A percentile compares a stretch with the other conserved stretches of the same genome.
These are phyloP conservation scores for Alternaria consortialis DNA, from an alignment of 2,329 filamentous ascomycete genomes.

Conservation along the genomic window DNA sequence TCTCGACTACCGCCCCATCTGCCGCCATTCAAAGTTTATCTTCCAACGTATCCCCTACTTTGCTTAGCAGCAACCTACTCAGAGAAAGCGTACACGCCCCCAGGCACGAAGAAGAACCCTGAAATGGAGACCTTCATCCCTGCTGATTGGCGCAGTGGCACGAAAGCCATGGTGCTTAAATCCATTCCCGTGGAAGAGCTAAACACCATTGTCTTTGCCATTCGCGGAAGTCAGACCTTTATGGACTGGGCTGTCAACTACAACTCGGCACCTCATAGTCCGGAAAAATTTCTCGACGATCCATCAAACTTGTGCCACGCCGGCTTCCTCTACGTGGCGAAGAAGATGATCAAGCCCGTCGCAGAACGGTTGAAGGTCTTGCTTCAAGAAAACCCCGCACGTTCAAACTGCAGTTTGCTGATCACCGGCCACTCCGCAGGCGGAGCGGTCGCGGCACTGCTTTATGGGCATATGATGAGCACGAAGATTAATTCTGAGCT, in stretches of 20 bases:
- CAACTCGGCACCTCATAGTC: constrained; percentile 71
- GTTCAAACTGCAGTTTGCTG: constrained; percentile 72
- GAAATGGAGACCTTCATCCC: constrained; percentile 75
- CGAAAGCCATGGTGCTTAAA: constrained; percentile 87
- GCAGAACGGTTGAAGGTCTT: constrained; percentile 74
- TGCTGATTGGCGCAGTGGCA: constrained; percentile 76
- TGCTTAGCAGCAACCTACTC: constrained; percentile 83
- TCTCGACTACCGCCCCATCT: constrained; percentile 75
- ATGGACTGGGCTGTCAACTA: constrained; percentile 90
- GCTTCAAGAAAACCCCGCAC: constrained; percentile 74
- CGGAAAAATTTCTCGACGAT: constrained; percentile 78
- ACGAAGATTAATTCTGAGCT: constrained; percentile 72
- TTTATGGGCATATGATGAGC: constrained; percentile 84
- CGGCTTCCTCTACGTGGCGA: constrained; percentile 79
- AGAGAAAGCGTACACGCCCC: constrained; percentile 72
- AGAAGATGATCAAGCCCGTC: constrained; percentile 77
- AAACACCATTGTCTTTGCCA: constrained; percentile 82
- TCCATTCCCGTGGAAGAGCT: constrained; percentile 79
- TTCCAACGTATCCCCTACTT: constrained; percentile 78
- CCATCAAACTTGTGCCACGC: constrained; percentile 79
- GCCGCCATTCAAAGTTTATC: constrained; percentile 74
- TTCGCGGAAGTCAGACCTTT: constrained; percentile 80
- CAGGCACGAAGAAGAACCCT: constrained; percentile 61
- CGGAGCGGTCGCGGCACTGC: constrained; percentile 79
- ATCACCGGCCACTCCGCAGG: constrained; percentile 89